phyloP scores from a whole-genome alignment of 371 early-diverging fungal genomes.

The Mortierella polycephala region DNA sequence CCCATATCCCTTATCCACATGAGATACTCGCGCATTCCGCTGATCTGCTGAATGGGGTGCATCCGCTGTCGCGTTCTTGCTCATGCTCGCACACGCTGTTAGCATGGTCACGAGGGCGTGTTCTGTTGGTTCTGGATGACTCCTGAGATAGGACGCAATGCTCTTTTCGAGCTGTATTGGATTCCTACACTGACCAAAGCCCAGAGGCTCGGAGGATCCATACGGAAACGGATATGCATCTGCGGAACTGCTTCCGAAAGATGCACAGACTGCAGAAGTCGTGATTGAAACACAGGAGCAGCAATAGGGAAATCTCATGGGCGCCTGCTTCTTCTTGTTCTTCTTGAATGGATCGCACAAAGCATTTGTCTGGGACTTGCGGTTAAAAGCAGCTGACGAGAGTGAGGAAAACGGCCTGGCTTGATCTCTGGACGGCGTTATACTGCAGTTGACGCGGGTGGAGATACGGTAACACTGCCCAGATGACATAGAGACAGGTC shows the following conservation, averaged over 20 bases:
- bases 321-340: too few relatives aligned
- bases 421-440: background rate
- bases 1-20: background rate
- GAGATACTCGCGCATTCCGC: too few relatives aligned
- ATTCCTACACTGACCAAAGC: slow-evolving; percentile 28
- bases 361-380: too few relatives aligned
- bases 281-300: background rate
- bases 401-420: background rate
- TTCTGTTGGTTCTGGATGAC: slow-evolving; percentile 31
- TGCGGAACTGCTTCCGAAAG: background rate
- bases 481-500: too few relatives aligned
- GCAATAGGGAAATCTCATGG: too few relatives aligned
- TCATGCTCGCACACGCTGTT: slow-evolving; percentile 21
- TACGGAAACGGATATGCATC: slow-evolving; percentile 8
- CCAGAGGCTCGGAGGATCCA: slow-evolving; percentile 8
- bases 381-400: background rate
- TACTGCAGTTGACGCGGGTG: background rate
- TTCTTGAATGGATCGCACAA: too few relatives aligned
- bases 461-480: too few relatives aligned
- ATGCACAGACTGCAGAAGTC: background rate
- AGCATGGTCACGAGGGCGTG: slow-evolving; percentile 43
- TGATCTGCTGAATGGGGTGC: background rate
- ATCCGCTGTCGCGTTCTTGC: background rate
- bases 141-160: slow-evolving; percentile 34
- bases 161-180: slow-evolving; percentile 43